phyloP scores from a whole-genome alignment of 345 rosid species.

The Heritiera fomes region DNA sequence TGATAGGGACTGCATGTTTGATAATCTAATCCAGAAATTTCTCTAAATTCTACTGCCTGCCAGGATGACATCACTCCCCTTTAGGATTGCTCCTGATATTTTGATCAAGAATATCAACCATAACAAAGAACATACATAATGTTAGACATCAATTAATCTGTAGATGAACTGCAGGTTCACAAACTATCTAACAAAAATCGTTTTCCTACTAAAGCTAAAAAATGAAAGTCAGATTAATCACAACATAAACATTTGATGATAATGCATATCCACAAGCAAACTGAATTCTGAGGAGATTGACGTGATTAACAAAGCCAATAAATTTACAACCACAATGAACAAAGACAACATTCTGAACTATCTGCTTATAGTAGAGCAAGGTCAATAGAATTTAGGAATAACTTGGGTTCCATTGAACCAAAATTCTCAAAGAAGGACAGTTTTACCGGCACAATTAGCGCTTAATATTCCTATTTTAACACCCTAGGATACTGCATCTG shows the following conservation, averaged over 20 bases:
- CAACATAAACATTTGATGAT: neutral
- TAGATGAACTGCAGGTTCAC: neutral
- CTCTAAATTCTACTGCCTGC: neutral
- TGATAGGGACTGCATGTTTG: neutral
- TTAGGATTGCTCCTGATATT: neutral
- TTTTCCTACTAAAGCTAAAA: neutral
- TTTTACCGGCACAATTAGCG: neutral
- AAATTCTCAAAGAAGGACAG: constrained; percentile 12
- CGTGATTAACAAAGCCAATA: neutral
- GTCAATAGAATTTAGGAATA: neutral
- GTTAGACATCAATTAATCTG: neutral
- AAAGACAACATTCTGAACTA: neutral
- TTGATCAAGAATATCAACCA: neutral
- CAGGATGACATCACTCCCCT: neutral
- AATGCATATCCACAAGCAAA: neutral
- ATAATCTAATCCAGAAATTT: neutral
- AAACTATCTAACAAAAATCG: neutral
- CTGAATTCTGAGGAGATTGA: neutral
- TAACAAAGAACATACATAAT: neutral
- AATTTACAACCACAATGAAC: neutral
- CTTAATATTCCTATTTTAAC: neutral
- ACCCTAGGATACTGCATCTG: neutral
- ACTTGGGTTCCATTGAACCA: constrained; percentile 9
- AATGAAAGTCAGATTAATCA: neutral
- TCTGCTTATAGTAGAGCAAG: neutral